Evolutionary conservation across 768 basidiomycete genomes (phyloP), one percentile per base, ranked within the genome.

Genomic region (Calocybe gangraenosa): DNA sequence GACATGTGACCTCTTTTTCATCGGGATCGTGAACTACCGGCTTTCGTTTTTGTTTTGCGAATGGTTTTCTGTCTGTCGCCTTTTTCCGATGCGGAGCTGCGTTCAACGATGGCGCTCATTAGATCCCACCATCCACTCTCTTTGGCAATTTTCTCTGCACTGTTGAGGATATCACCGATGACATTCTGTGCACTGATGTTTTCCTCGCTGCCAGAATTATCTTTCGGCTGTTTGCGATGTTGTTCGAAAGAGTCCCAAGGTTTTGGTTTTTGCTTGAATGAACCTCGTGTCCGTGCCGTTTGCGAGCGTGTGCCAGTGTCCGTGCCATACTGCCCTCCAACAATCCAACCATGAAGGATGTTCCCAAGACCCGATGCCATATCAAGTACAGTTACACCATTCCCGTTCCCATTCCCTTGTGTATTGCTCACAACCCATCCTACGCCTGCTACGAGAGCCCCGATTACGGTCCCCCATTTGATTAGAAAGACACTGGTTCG

Each of bases 401-500:
- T 66, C 21, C 61, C 67, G 47, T 65, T 66, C 23, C 59, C 64
- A 13, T 49, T 58, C 34, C n/a, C 34, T 6, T 28, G 25, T 17
- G 57, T 59, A 39, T 61, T 57, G 8, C 68, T 73, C 60, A 78
- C 62, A 38, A 78, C 63, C 75, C 78, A 87, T 8, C 79, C 81
- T 13, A 65, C 59, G 7, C 69, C 71, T 5, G 74, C 81, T n/a
- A 75, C 71, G 7, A 83, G 54, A 2, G 70, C 62, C 10, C 70
- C 75, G 7, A 87, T 48, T 37, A 92, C 65, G 9, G 70, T 65
- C 18, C 82, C 84, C 88, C 88, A 92, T 64, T 92, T 92, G 55
- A 86, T 59, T 55, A 87, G 74, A 72, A 77, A 88, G 52, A 88
- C 61, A 20, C 65, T 68, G 25, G 77, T 78, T 48, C 84, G 76